phyloP scores from a whole-genome alignment of 192 early-diverging fungal genomes.

The Globomyces pollinis-pini region DNA sequence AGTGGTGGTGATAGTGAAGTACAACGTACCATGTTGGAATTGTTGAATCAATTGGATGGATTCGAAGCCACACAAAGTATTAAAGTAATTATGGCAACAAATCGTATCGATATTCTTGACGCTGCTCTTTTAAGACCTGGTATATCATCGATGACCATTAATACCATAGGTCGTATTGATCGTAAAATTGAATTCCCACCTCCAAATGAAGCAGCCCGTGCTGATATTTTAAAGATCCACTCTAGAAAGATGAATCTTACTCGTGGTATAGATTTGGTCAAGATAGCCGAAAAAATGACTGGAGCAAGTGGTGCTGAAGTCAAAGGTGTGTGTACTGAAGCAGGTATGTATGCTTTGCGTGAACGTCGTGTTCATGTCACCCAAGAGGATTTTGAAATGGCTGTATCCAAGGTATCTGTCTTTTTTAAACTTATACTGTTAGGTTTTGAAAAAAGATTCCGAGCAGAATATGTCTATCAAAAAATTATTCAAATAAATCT shows the following conservation, averaged over 20 bases:
- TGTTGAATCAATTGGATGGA: conserved; percentile 96
- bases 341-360: conserved; percentile 95
- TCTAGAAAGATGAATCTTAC: conserved; percentile 92
- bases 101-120: conserved; percentile 89
- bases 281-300: conserved; percentile 87
- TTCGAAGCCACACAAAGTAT: conserved; percentile 61
- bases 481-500: conserved; percentile 91
- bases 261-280: conserved; percentile 85
- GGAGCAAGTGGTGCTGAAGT: conserved; percentile 98
- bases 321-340: conserved; percentile 98
- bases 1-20: conserved; percentile 82
- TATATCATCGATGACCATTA: too few relatives aligned
- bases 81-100: conserved; percentile 95
- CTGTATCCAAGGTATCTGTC: conserved; percentile 81
- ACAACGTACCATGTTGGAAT: conserved; percentile 97
- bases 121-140: conserved; percentile 75
- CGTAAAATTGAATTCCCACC: conserved; percentile 90
- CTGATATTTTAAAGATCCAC: conserved; percentile 84
- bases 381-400: conserved; percentile 99
- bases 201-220: conserved; percentile 85
- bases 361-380: conserved; percentile 98
- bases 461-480: conserved; percentile 91
- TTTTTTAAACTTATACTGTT: neutral
- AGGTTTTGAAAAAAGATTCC: conserved; percentile 96
- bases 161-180: conserved; percentile 54